Evolutionary conservation across 176 grass and related monocot genomes (phyloP), one percentile per base, ranked within the genome.

Genomic region (Rhynchospora breviuscula): DNA sequence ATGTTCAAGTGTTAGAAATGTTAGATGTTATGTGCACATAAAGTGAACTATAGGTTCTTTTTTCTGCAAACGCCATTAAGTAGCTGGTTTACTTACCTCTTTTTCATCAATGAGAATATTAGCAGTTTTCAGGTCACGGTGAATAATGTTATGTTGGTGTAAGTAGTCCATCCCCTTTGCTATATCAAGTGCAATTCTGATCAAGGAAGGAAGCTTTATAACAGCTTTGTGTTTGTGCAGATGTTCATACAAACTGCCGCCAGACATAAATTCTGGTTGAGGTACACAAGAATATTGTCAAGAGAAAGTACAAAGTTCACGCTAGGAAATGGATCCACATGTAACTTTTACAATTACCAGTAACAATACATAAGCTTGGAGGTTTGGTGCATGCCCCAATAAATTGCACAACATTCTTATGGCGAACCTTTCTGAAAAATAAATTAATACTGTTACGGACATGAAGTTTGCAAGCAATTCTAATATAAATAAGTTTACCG

Each of bases 101-200:
- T 90, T 86, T 69, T 90, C 88, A 86, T 90, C 88, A 64, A 90
- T 86, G 60, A 89, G 88, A 86, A 89, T 57, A 53, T 89, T 89
- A 18, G 88, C 88, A 82, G 88, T 59, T 74, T 89, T 90, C 35
- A 90, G 73, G 52, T 90, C 88, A 15, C 88, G 88, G 25, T 90
- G 88, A 59, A 90, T 84, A 63, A 90, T 90, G 15, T 84, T 79
- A 31, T 90, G 85, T 84, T 90, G 84, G 62, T 90, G 88, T 52
- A 90, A 86, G 76, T 86, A 90, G 68, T 84, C 67, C 88, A 90
- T 90, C 53, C 88, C 88, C 61, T 90, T 90, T 47, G 88, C 78
- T 83, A 90, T 66, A 70, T 90, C 88, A 80, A 86, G 54, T 79
- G 88, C 79, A 63, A 86, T 85, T 86, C 80, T 83, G 44, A 90